These are phyloP conservation scores for Naganishia onofrii DNA, from an alignment of 768 basidiomycete genomes.

Conservation along the genomic window DNA sequence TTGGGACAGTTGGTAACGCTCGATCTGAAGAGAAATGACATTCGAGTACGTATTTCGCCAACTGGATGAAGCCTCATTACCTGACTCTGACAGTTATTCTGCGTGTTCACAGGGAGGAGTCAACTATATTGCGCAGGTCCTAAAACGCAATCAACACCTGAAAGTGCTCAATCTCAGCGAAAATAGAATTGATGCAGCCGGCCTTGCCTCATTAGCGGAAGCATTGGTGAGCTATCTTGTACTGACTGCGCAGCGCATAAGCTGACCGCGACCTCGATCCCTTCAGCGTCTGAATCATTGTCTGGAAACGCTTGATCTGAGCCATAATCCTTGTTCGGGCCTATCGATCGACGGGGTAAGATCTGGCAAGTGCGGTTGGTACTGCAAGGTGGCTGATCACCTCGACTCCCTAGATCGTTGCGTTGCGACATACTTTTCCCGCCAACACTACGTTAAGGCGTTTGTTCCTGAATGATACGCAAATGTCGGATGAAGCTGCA, in stretches of 20 bases:
- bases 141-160: conserved; percentile 91
- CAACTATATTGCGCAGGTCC: conserved; percentile 85
- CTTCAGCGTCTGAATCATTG: conserved; percentile 86
- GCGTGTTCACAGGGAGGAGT: conserved; percentile 62
- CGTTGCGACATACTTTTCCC: conserved; percentile 86
- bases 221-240: conserved; percentile 65
- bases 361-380: conserved; percentile 23
- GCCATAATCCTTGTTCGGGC: conserved; percentile 88
- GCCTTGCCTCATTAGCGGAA: conserved; percentile 78
- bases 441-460: conserved; percentile 87
- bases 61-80: neutral
- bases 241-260: no score
- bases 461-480: conserved; percentile 81
- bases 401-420: conserved; percentile 52
- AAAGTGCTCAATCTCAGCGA: conserved; percentile 92
- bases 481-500: conserved; percentile 75
- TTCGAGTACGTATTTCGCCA: conserved; percentile 63
- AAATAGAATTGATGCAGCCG: conserved; percentile 82
- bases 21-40: conserved; percentile 88
- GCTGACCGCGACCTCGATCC: neutral
- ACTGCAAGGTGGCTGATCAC: neutral
- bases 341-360: conserved; percentile 85
- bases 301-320: conserved; percentile 89
- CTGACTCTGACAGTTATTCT: no score
- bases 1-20: conserved; percentile 81